These are phyloP conservation scores for Pestalotiopsis sp. DNA, from an alignment of 2,329 filamentous ascomycete species.

Conservation along the genomic window DNA sequence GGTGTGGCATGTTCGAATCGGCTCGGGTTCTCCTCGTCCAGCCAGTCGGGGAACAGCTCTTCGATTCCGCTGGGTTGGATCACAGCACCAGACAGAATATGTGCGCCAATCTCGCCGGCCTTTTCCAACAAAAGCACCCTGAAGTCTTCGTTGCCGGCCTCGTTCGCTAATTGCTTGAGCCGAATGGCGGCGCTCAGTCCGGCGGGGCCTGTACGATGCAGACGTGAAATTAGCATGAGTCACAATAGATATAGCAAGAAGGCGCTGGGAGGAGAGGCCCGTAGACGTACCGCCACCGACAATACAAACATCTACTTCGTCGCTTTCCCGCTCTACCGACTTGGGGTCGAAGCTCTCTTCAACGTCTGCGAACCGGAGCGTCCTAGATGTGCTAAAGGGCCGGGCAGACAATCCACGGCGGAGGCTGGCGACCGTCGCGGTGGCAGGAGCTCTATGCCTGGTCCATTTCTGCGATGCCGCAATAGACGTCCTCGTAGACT, in stretches of 20 bases:
- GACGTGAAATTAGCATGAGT: conserved; percentile 10
- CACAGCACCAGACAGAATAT: conserved; percentile 94
- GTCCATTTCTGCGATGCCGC: conserved; percentile 14
- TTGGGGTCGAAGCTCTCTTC: conserved; percentile 66
- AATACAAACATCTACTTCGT: conserved; percentile 95
- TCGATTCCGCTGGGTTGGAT: conserved; percentile 86
- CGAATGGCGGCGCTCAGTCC: conserved; percentile 91
- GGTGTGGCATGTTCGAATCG: conserved; percentile 87
- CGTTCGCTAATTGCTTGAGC: conserved; percentile 92
- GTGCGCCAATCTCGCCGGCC: conserved; percentile 89
- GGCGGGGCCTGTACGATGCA: conserved; percentile 64
- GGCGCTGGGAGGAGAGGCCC: not conserved
- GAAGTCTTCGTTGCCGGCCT: conserved; percentile 94
- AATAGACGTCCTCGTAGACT: conserved; percentile 23
- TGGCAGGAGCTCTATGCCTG: conserved; percentile 16
- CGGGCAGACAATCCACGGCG: conserved; percentile 21
- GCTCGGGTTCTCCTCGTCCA: conserved; percentile 81
- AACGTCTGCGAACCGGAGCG: conserved; percentile 28
- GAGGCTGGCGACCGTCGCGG: conserved; percentile 12
- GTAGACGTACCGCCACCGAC: conserved; percentile 72
- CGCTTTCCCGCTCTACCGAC: conserved; percentile 79
- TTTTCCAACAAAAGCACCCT: conserved; percentile 92
- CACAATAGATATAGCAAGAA: not conserved
- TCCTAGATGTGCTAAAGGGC: conserved; percentile 36
- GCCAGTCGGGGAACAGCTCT: conserved; percentile 92